Conservation (phyloP, 1,139 yeast genomes). For the Arxiozyma heterogenica region DNA sequence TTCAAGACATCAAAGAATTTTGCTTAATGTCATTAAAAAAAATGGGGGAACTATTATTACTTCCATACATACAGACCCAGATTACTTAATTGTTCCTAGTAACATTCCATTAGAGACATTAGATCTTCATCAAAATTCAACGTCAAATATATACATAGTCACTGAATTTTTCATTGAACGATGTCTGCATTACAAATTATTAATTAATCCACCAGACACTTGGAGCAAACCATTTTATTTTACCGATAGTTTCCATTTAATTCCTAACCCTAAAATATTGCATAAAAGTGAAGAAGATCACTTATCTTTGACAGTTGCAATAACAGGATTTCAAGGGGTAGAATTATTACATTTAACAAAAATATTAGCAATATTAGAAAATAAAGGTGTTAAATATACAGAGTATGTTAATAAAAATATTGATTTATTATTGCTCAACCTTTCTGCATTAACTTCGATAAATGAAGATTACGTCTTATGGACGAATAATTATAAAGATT, state of each 20-base stretch:
- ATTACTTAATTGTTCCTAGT: constrained; percentile 18
- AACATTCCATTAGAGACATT: constrained; percentile 13
- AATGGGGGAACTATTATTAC: constrained; percentile 18
- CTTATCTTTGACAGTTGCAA: constrained; percentile 41
- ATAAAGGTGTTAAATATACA: constrained; percentile 41
- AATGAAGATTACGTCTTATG: constrained; percentile 28
- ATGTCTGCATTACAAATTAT: constrained; percentile 50
- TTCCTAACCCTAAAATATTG: constrained; percentile 9
- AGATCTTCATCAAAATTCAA: not conserved
- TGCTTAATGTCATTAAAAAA: constrained; percentile 19
- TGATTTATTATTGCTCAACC: constrained; percentile 56
- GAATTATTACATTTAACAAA: constrained; percentile 70
- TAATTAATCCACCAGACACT: constrained; percentile 42
- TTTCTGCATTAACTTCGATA: constrained; percentile 33
- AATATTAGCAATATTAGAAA: constrained; percentile 40
- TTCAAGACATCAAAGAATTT: constrained; percentile 14
- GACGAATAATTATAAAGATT: constrained; percentile 25
- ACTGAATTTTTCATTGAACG: constrained; percentile 89
- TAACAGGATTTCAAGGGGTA: constrained; percentile 78
- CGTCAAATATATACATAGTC: constrained; percentile 21
- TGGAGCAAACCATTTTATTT: constrained; percentile 63
- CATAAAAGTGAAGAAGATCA: constrained; percentile 18
- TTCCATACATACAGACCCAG: not conserved
- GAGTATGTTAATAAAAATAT: constrained; percentile 47
- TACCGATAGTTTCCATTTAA: constrained; percentile 30